Evolutionary conservation across 2,329 filamentous ascomycete genomes (phyloP).

Genomic region (Neoascochyta sp.): DNA sequence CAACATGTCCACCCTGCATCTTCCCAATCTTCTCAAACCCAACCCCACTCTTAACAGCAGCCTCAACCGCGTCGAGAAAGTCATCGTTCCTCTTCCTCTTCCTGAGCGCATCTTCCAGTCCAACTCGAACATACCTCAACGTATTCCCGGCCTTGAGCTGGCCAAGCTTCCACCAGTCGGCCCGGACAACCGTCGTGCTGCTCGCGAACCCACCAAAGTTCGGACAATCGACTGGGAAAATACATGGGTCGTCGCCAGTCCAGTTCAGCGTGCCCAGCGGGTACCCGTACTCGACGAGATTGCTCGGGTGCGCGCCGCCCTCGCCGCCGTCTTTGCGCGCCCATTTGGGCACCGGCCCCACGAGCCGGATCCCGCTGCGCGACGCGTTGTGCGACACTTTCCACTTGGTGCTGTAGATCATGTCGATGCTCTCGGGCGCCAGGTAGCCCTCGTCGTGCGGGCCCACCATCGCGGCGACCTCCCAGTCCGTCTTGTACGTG

Average conservation of each 20-base stretch:
- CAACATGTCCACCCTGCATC: constrained; percentile 24
- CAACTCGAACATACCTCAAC: constrained; percentile 50
- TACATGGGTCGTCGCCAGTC: constrained; percentile 59
- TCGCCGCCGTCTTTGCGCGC: constrained; percentile 59
- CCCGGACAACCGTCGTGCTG: constrained; percentile 54
- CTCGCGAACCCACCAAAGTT: constrained; percentile 61
- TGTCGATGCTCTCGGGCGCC: constrained; percentile 50
- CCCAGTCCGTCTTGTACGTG: constrained; percentile 50
- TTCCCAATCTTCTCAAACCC: constrained; percentile 21
- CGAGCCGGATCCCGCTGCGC: constrained; percentile 57
- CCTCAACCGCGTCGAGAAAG: constrained; percentile 46
- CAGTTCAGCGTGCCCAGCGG: constrained; percentile 57
- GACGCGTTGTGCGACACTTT: constrained; percentile 60
- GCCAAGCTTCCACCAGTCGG: constrained; percentile 60
- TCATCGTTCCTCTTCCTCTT: constrained; percentile 43
- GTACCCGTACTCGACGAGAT: constrained; percentile 54
- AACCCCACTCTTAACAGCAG: constrained; percentile 30
- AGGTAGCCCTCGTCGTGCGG: constrained; percentile 57
- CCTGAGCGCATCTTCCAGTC: constrained; percentile 51
- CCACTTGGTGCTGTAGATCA: constrained; percentile 57
- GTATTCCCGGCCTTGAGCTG: constrained; percentile 59
- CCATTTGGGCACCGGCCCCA: constrained; percentile 58
- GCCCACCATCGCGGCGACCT: constrained; percentile 53
- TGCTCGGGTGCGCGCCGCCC: constrained; percentile 60
- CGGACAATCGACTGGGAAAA: constrained; percentile 58